These are phyloP conservation scores for Didymella pomorum DNA, from an alignment of 2,329 filamentous ascomycete species.

Conservation along the genomic window DNA sequence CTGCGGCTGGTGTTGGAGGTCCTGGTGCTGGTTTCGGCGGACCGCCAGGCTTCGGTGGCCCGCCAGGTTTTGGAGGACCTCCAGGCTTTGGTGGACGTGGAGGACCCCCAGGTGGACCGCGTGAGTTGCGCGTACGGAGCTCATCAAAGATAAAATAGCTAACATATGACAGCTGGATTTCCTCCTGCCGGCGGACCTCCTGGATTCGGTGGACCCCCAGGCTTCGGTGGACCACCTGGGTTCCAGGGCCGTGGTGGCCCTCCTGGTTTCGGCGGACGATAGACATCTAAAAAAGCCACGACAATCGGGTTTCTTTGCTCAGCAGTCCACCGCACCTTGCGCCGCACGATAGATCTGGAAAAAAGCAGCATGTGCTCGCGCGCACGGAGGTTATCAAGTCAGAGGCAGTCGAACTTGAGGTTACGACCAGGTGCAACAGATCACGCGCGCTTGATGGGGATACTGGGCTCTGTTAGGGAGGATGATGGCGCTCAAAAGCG, in stretches of 20 bases:
- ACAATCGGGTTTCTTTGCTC: neutral
- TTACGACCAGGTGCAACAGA: neutral
- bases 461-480: neutral
- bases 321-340: conserved; percentile 5
- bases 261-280: conserved; percentile 40
- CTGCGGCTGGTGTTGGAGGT: conserved; percentile 85
- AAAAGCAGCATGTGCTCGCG: conserved; percentile 5
- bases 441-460: neutral
- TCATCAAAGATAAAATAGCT: conserved; percentile 16
- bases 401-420: neutral
- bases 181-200: conserved; percentile 63
- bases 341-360: neutral
- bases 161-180: conserved; percentile 44
- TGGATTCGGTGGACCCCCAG: conserved; percentile 53
- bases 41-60: conserved; percentile 49
- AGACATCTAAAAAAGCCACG: conserved; percentile 9
- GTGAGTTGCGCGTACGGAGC: conserved; percentile 31
- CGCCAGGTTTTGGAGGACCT: conserved; percentile 46
- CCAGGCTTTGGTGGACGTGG: conserved; percentile 51
- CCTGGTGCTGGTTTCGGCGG: conserved; percentile 70
- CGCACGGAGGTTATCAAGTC: neutral
- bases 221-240: conserved; percentile 51
- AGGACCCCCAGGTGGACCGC: conserved; percentile 50
- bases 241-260: conserved; percentile 39
- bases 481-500: conserved; percentile 12